These are phyloP conservation scores for Clonostachys solani DNA, from an alignment of 2,329 filamentous ascomycete genomes.

Conservation along the genomic window DNA sequence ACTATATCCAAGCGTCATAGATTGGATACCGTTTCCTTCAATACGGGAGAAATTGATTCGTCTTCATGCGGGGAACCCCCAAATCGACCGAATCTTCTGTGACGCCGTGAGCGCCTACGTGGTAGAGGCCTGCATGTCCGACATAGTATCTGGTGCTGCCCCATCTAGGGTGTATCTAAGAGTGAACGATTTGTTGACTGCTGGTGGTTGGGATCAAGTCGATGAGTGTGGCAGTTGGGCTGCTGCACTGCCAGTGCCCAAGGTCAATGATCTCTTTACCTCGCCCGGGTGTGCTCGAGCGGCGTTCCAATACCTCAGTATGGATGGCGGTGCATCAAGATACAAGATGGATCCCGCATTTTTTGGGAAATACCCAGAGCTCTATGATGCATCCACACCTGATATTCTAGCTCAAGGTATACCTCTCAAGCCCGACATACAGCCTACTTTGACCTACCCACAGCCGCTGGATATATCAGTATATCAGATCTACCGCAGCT, in stretches of 20 bases:
- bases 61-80: constrained; percentile 20
- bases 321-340: constrained; percentile 20
- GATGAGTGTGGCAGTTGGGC: too few relatives aligned
- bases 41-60: constrained; percentile 20
- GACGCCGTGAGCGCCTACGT: constrained; percentile 23
- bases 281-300: constrained; percentile 14
- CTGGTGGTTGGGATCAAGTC: constrained; percentile 10
- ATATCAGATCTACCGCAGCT: constrained; percentile 22
- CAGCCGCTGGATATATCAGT: constrained; percentile 16
- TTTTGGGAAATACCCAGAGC: constrained; percentile 21
- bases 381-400: constrained; percentile 16
- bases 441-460: constrained; percentile 20
- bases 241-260: constrained; percentile 16
- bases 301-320: constrained; percentile 18
- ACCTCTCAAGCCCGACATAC: constrained; percentile 17
- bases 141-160: constrained; percentile 14
- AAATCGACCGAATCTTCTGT: constrained; percentile 23
- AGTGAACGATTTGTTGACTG: constrained; percentile 19
- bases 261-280: constrained; percentile 12
- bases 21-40: constrained; percentile 20
- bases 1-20: constrained; percentile 19
- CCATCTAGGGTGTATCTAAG: constrained; percentile 17
- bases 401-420: constrained; percentile 18
- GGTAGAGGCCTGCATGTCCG: constrained; percentile 19
- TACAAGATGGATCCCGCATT: constrained; percentile 26